These are phyloP conservation scores for Condylostoma magnum DNA, from an alignment of 169 alveolate species.

Conservation along the genomic window DNA sequence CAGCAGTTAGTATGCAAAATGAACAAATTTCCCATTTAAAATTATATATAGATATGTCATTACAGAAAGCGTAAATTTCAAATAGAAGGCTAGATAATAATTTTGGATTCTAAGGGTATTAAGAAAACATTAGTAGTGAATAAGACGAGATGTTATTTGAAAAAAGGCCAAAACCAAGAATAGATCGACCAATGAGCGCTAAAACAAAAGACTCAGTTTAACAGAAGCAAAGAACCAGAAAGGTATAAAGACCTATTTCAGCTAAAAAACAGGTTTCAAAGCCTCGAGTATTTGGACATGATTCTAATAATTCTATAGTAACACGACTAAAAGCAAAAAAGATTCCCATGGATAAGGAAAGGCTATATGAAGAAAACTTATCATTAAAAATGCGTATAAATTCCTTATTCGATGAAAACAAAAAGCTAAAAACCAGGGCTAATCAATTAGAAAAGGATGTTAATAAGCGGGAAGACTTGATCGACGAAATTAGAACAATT, in stretches of 20 bases:
- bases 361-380: constrained; percentile 22
- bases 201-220: constrained; percentile 15
- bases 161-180: no score
- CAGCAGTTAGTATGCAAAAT: no score
- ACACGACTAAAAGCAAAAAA: neutral
- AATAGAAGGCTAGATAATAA: no score
- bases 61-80: no score
- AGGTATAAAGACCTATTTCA: constrained; percentile 23
- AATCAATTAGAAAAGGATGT: constrained; percentile 16
- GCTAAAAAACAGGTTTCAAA: neutral
- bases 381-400: constrained; percentile 8
- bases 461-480: neutral
- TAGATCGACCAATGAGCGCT: constrained; percentile 28
- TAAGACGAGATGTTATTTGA: no score
- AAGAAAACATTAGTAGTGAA: no score
- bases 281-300: neutral
- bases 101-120: no score
- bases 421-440: neutral
- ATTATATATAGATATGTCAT: no score
- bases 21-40: no score
- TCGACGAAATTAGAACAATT: neutral
- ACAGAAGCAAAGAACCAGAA: neutral
- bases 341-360: constrained; percentile 6
- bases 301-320: neutral
- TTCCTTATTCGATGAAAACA: neutral